A percentile compares a stretch with the other conserved stretches of the same genome.
phyloP scores from a whole-genome alignment of 2,329 filamentous ascomycete species.

The Cladosporium velox region DNA sequence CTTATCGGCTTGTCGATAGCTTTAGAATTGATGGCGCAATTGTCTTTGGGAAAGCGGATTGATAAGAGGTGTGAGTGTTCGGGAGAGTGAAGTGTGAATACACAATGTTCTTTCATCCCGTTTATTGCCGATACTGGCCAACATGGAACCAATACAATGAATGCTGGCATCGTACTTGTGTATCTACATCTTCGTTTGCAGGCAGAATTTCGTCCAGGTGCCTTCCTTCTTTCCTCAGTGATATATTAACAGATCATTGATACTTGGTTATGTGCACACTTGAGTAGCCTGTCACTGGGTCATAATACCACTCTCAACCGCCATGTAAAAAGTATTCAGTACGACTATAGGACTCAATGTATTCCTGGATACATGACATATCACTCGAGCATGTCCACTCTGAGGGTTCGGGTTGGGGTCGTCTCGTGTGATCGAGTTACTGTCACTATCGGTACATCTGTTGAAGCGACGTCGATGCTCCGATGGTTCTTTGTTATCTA shows the following conservation, averaged over 20 bases:
- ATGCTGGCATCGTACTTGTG: too few species aligned
- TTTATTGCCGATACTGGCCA: background rate
- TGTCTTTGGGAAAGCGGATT: background rate
- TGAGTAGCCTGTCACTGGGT: background rate
- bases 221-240: background rate
- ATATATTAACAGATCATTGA: background rate
- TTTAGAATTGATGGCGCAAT: background rate
- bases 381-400: too few species aligned
- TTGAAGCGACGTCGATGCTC: background rate
- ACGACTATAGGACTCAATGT: too few species aligned
- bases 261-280: too few species aligned
- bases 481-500: background rate
- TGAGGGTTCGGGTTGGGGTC: background rate
- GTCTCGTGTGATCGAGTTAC: background rate
- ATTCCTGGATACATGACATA: too few species aligned
- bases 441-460: background rate
- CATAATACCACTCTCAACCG: too few species aligned
- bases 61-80: background rate
- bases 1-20: background rate
- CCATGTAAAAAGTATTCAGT: too few species aligned
- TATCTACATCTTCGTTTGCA: background rate
- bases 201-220: background rate
- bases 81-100: background rate
- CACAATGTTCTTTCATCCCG: background rate
- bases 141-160: too few species aligned